Evolutionary conservation across 1,139 yeast genomes (phyloP), one percentile per base, ranked within the genome.

Genomic region (Yamadazyma atlantica): DNA sequence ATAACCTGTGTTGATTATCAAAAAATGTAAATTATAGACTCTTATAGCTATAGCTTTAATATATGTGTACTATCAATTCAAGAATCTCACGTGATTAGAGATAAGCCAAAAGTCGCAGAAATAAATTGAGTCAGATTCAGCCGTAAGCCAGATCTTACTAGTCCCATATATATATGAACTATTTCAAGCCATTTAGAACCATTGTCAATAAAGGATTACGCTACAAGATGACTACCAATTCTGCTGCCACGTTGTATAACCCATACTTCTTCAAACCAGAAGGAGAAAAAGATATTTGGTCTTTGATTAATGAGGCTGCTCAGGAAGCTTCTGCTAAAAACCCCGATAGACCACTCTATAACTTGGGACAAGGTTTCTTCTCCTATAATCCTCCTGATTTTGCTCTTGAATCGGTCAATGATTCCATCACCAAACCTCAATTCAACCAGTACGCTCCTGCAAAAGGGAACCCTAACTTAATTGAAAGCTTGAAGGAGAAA

Each of bases 361-460:
- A 92, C 53, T 74, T 92, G 43, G 98, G 98, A 27, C 98, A 92
- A 61, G 98, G 98, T 1, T 92, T 92, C 63, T 92, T 92, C 69
- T 87, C 96, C 2, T 92, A 90, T 59, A 78, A 89, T 29, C 97
- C 97, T 2, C 98, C 98, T 0, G 78, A 78, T 15, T 92, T 92
- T 63, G 96, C 95, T 11, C 70, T 85, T 44, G 72, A 78, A 12
- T 95, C 96, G 2, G 95, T 92, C n/a, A 75, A 78, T 47, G 72
- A 75, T 32, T 92, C 96, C 0, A 69, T 90, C 38, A 78, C 78
- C 33, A 69, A 68, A 26, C 84, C 97, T 6, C 73, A 80, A 45
- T 79, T 78, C 58, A 90, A 92, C 60, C 98, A 92, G 63, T 92
- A 92, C 56, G 87, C 97, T 2, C 96, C 84, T 10, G 86, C 98